Evolutionary conservation across 2,329 filamentous ascomycete species (phyloP), one percentile per base, ranked within the genome.

Genomic region (Massarina eburnea): DNA sequence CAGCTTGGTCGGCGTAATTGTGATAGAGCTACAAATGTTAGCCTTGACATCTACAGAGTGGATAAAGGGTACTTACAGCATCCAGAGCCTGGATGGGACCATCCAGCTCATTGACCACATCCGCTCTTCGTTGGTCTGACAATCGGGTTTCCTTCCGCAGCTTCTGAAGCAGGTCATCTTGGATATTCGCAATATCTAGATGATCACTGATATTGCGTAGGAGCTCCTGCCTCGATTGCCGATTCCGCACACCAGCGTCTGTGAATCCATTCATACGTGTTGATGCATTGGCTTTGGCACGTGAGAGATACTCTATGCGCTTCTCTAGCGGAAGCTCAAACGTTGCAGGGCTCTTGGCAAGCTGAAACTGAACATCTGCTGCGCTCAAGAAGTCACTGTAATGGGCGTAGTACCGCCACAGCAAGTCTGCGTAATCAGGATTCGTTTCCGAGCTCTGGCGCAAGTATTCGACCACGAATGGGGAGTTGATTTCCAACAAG

Each of bases 361-460:
- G 81, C 41, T 88, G 78, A 46, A 86, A 80, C 66, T 99, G 92
- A 2, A 96, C 92, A 49, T 85, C 80, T 3, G 94, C 94, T 9
- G 94, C 94, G 45, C 94, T 84, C 52, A 91, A 89, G 72, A 88
- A 97, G 47, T 86, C 81, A 55, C 86, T 83, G 32, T 89, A 85
- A 67, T 92, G 89, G 4, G 89, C 89, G 68, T 94, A 94, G 73
- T 95, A 99, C 46, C 85, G 84, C 82, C 92, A 99, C 4, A 99
- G 80, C 17, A 99, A 80, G 67, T 99, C 91, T 1, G 92, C 91
- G 62, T 95, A 89, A 27, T 82, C 79, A 8, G 89, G 77, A 49
- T 91, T 84, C 6, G 84, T 83, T 4, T 76, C 75, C 1, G 90
- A 88, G 48, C 90, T 85, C 42, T 87, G 84, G 61, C 89, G 79